Evolutionary conservation across 2,329 filamentous ascomycete species (phyloP).

Genomic region (Aspergillus sp.): DNA sequence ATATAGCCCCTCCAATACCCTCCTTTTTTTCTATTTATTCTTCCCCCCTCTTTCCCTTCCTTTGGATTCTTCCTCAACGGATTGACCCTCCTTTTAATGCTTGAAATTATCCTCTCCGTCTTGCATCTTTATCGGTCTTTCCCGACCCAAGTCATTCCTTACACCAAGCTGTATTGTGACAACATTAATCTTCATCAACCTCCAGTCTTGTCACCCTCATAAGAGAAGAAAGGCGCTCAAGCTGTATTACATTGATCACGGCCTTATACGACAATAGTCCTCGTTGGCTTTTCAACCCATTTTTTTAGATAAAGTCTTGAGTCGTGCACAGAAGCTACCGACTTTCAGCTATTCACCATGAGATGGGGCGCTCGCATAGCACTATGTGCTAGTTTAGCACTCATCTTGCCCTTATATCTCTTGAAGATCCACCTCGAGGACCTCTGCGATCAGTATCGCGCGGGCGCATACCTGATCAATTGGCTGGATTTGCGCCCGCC

Average conservation of each 20-base stretch:
- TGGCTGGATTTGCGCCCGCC: slow-evolving; percentile 28
- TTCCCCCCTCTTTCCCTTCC: not conserved
- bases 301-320: not conserved
- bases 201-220: not conserved
- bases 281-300: not conserved
- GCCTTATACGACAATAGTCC: not conserved
- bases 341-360: slow-evolving; percentile 23
- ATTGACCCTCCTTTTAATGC: no score
- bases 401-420: slow-evolving; percentile 33
- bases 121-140: no score
- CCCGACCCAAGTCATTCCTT: no score
- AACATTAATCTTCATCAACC: not conserved
- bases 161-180: not conserved
- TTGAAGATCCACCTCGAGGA: slow-evolving; percentile 37
- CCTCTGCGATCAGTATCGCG: slow-evolving; percentile 38
- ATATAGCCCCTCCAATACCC: not conserved
- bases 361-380: slow-evolving; percentile 33
- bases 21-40: slow-evolving; percentile 1
- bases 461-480: slow-evolving; percentile 37
- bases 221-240: not conserved
- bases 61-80: no score
- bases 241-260: not conserved
- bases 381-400: slow-evolving; percentile 25
- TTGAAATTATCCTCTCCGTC: no score
- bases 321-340: not conserved